Base-by-base conservation (phyloP, 768 basidiomycete species). In the Nidularia pulvinata region DNA sequence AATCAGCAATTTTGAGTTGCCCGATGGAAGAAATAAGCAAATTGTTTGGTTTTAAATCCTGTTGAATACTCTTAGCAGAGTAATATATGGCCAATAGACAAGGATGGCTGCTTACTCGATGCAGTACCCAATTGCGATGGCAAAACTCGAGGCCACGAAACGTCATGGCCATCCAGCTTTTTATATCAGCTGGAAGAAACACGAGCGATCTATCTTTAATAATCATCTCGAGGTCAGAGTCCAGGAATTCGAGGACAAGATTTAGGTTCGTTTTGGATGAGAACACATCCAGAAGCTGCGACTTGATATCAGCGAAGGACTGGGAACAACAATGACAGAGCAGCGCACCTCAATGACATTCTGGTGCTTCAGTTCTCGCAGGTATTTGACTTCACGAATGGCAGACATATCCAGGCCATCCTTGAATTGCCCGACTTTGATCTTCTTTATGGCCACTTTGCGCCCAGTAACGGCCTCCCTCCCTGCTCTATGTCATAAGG, bases 41-140 rank as follows among this genome's bases (percentile, higher is more conserved):
- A 72, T 99, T 99, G 75, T 99, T 99, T 6, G 97, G 97, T 69
- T 99, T 99, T 57, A 99, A 71, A 78, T 99, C 97, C 96, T 98
- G 43, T 14, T 44, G 36, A 37, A 33, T 36, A 42, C 11, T 25
- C 25, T 25, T 25, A 25, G 25, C 25, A 4, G 25, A 25, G 25
- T 25, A 25, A 1, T 25, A 25, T 25, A 25, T 25, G 25, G 25
- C 25, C 37, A 48, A 42, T 33, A 9, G 30, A 43, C 25, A 16
- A 44, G 7, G 22, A 7, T 16, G 11, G 33, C 7, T 25, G 55
- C 82, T 57, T 66, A 97, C 96, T 51, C 97, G 83, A 71, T 99
- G 97, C 22, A 99, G 77, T 52, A 98, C 83, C 62, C 88, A 95
- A 68, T 95, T 95, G 49, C 95, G 76, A 65, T 99, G 97, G 61